A percentile compares a stretch with the other conserved stretches of the same genome.
Evolutionary conservation across 2,329 filamentous ascomycete species (phyloP).

Genomic region (Trichoderma sp.): DNA sequence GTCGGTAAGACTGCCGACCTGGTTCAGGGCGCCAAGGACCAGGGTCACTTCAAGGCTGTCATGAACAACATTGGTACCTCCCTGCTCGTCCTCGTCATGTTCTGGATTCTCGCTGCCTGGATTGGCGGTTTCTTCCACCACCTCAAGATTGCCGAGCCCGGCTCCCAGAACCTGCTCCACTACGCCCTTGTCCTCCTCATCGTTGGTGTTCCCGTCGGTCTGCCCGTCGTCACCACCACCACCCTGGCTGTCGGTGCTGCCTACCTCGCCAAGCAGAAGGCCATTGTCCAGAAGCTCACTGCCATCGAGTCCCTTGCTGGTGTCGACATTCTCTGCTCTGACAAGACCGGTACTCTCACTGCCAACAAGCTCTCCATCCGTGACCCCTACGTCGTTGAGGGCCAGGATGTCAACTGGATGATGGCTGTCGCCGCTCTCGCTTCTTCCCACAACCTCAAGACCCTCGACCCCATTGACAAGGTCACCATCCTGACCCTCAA

Average conservation of each 20-base stretch:
- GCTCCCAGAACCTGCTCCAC: slow-evolving; percentile 63
- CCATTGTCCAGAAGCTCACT: slow-evolving; percentile 89
- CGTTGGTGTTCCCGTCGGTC: slow-evolving; percentile 89
- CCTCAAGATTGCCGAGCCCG: slow-evolving; percentile 67
- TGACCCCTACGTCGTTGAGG: slow-evolving; percentile 80
- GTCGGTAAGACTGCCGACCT: slow-evolving; percentile 87
- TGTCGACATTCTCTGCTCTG: slow-evolving; percentile 91
- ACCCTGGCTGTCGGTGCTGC: slow-evolving; percentile 94
- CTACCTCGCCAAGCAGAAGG: slow-evolving; percentile 89
- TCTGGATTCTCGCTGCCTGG: slow-evolving; percentile 84
- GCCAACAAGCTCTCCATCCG: slow-evolving; percentile 91
- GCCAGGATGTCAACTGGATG: slow-evolving; percentile 83
- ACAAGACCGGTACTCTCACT: slow-evolving; percentile 91
- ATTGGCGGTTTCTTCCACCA: slow-evolving; percentile 85
- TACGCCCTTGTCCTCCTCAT: slow-evolving; percentile 90
- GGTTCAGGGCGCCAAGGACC: slow-evolving; percentile 73
- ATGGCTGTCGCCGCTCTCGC: slow-evolving; percentile 92
- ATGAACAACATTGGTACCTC: slow-evolving; percentile 84
- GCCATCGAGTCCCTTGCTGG: slow-evolving; percentile 91
- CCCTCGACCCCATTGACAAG: slow-evolving; percentile 93
- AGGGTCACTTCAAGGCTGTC: slow-evolving; percentile 89
- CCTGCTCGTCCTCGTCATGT: slow-evolving; percentile 76
- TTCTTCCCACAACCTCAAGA: slow-evolving; percentile 92
- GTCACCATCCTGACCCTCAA: slow-evolving; percentile 86
- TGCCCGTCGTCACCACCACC: slow-evolving; percentile 89